Base-by-base conservation (phyloP, 192 early-diverging fungal genomes). In the Piromyces sp. region DNA sequence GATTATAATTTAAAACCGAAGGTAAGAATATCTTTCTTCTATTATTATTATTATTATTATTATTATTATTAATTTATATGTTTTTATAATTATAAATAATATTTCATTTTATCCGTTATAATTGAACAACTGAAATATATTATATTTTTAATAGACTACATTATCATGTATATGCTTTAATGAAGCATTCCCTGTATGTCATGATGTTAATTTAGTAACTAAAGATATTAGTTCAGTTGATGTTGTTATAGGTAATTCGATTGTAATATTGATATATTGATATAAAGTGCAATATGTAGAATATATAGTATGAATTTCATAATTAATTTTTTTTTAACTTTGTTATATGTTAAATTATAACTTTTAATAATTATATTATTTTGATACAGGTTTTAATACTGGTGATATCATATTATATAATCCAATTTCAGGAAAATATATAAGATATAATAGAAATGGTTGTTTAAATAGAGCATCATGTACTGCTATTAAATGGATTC, bases 321-420 rank as follows among this genome's bases (percentile, higher is more conserved):
- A n/a, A n/a, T n/a, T n/a, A n/a, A n/a, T n/a, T n/a, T n/a, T n/a
- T n/a, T n/a, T n/a, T n/a, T n/a, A n/a, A n/a, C n/a, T n/a, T n/a
- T n/a, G n/a, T n/a, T n/a, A n/a, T n/a, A n/a, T n/a, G n/a, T n/a
- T n/a, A n/a, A n/a, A n/a, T n/a, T n/a, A n/a, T n/a, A n/a, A n/a
- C n/a, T n/a, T n/a, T n/a, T n/a, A n/a, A n/a, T n/a, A n/a, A n/a
- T n/a, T n/a, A n/a, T n/a, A n/a, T n/a, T 33, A 33, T 9, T 33
- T 33, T 33, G 3, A 33, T n/a, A n/a, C n/a, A 82, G 82, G 82
- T 80, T 82, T 82, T 83, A 89, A 89, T 14, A 89, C 92, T 16
- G 94, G 94, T n/a, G 93, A 95, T 81, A 86, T 92, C 33, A 86
- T 97, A 30, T 94, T 93, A 90, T 97, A 93, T 83, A 95, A 95